phyloP scores from a whole-genome alignment of 148 eudicot genomes.

The Mesembryanthemum crystallinum region DNA sequence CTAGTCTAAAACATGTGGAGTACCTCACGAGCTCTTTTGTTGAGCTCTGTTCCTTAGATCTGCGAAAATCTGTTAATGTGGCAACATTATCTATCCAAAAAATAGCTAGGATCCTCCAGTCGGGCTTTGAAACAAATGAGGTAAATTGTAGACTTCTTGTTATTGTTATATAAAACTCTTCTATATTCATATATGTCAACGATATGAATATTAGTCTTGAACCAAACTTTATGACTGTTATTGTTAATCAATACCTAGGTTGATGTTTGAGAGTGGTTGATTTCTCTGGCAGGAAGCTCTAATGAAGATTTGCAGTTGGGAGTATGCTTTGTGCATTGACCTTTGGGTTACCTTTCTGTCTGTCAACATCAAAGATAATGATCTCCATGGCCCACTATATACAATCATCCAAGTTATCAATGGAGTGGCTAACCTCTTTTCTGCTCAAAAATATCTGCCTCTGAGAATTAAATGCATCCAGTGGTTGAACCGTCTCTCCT shows the following conservation, averaged over 20 bases:
- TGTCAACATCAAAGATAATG: slow-evolving; percentile 51
- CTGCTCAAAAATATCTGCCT: slow-evolving; percentile 79
- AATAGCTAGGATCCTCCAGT: slow-evolving; percentile 61
- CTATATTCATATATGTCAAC: background rate
- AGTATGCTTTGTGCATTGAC: slow-evolving; percentile 68
- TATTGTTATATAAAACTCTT: background rate
- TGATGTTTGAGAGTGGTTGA: background rate
- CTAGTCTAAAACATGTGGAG: slow-evolving; percentile 50
- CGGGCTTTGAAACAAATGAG: slow-evolving; percentile 60
- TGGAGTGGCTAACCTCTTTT: slow-evolving; percentile 69
- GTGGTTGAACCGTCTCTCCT: slow-evolving; percentile 77
- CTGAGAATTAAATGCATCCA: slow-evolving; percentile 70
- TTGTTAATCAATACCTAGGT: background rate
- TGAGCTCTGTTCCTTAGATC: slow-evolving; percentile 71
- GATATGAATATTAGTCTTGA: background rate
- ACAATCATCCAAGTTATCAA: slow-evolving; percentile 61
- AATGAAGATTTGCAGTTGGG: slow-evolving; percentile 83
- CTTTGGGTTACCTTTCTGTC: slow-evolving; percentile 78
- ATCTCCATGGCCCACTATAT: slow-evolving; percentile 58
- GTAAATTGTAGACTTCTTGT: slow-evolving; percentile 36
- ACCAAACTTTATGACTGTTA: background rate
- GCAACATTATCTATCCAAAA: slow-evolving; percentile 57
- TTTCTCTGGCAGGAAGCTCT: slow-evolving; percentile 62
- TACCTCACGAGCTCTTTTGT: slow-evolving; percentile 57
- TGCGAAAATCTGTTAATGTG: slow-evolving; percentile 59